phyloP scores from a whole-genome alignment of 2,329 filamentous ascomycete species.

The Piedraia hortae region DNA sequence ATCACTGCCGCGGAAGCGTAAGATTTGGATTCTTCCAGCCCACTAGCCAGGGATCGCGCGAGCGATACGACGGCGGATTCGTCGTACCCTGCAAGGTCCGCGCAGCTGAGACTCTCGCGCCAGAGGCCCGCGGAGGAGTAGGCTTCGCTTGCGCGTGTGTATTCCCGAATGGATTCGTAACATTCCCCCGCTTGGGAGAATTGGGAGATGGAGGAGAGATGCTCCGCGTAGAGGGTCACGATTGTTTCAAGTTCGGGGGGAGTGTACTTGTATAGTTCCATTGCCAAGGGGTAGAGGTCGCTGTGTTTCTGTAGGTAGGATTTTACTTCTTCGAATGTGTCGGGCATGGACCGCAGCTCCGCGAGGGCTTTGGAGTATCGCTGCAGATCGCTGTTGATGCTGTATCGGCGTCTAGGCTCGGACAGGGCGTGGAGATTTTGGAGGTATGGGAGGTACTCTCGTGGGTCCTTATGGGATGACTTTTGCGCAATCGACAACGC shows the following conservation, averaged over 20 bases:
- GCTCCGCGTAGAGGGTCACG: conserved; percentile 50
- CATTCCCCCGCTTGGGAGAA: conserved; percentile 68
- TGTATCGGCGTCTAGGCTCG: conserved; percentile 43
- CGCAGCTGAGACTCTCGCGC: conserved; percentile 69
- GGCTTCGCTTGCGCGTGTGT: conserved; percentile 45
- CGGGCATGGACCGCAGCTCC: conserved; percentile 47
- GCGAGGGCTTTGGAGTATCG: conserved; percentile 49
- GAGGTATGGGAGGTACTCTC: conserved; percentile 86
- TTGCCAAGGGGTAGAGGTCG: conserved; percentile 47
- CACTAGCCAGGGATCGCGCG: conserved; percentile 48
- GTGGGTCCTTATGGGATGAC: conserved; percentile 78
- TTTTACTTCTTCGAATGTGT: conserved; percentile 50
- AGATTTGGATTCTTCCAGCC: conserved; percentile 60
- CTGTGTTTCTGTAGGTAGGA: conserved; percentile 55
- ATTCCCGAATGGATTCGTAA: conserved; percentile 62
- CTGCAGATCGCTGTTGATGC: conserved; percentile 68
- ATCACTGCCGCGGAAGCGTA: conserved; percentile 55
- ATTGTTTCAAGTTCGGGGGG: conserved; percentile 34
- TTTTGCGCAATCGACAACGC: conserved; percentile 80
- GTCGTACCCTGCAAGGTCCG: conserved; percentile 38
- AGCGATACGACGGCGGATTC: conserved; percentile 34
- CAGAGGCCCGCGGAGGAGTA: conserved; percentile 70
- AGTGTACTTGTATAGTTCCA: conserved; percentile 67
- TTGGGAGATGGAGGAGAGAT: conserved; percentile 46
- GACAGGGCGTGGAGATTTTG: conserved; percentile 57